Conservation (phyloP, 768 basidiomycete genomes). For the Cystobasidium onofrii region DNA sequence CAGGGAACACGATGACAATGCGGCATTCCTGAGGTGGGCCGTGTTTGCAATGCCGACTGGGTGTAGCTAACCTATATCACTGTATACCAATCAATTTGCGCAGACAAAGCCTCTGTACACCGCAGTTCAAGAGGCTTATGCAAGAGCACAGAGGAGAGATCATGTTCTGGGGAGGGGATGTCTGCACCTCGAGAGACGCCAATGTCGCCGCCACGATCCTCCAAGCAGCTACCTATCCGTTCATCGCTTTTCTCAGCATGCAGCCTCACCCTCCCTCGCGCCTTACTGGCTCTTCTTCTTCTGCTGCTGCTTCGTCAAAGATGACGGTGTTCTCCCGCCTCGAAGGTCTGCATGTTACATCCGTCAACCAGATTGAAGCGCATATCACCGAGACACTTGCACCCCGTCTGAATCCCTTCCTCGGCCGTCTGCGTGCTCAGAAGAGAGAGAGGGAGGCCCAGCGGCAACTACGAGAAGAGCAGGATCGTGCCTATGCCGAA, state of each 20-base stretch:
- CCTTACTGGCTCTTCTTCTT: slow-evolving; percentile 44
- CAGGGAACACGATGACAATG: slow-evolving; percentile 80
- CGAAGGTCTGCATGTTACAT: slow-evolving; percentile 61
- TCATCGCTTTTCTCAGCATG: slow-evolving; percentile 80
- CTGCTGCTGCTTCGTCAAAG: slow-evolving; percentile 47
- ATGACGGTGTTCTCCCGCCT: slow-evolving; percentile 81
- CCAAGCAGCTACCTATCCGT: slow-evolving; percentile 82
- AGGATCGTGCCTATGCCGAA: slow-evolving; percentile 68
- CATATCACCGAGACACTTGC: slow-evolving; percentile 66
- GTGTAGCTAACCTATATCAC: too few relatives aligned
- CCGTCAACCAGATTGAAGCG: slow-evolving; percentile 56
- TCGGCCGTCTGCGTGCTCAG: slow-evolving; percentile 56
- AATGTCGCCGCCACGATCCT: slow-evolving; percentile 53
- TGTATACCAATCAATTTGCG: slow-evolving; percentile 4
- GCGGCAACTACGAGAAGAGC: slow-evolving; percentile 58
- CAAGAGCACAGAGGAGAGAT: slow-evolving; percentile 63
- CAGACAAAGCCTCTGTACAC: slow-evolving; percentile 68
- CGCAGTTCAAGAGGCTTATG: slow-evolving; percentile 49
- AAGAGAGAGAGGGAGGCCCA: slow-evolving; percentile 49
- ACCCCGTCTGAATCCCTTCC: slow-evolving; percentile 70
- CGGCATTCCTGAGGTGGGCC: slow-evolving; percentile 76
- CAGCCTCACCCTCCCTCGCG: slow-evolving; percentile 56
- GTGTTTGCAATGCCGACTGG: too few relatives aligned
- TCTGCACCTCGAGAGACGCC: slow-evolving; percentile 63
- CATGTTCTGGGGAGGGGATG: slow-evolving; percentile 80